Base-by-base conservation (phyloP, 2,329 filamentous ascomycete genomes). In the Endocalyx cinctus region DNA sequence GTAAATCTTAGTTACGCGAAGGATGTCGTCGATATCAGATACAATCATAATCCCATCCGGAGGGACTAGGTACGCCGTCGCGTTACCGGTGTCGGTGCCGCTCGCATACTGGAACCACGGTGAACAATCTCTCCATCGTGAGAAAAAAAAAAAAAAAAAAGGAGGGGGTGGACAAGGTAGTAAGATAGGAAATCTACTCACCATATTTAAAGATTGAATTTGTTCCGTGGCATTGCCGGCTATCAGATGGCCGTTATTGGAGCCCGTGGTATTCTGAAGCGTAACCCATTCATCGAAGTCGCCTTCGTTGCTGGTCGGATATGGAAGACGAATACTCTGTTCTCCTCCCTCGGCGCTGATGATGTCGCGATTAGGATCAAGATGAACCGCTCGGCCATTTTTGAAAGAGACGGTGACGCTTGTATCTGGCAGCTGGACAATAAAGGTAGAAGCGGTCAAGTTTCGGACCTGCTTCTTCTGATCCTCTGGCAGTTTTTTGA, bases 1-100 rank as follows among this genome's bases (percentile, higher is more conserved):
- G 55, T 86, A 89, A 53, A 89, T 89, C 59, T 87, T 85, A 35
- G 84, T 89, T 2, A 88, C 64, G n/a, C 84, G 78, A 1, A 88
- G 71, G 37, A 87, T 87, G 51, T 89, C 85, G 46, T 88, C 84
- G 41, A 89, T 85, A 50, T 89, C 85, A 2, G 79, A 84, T 46
- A 89, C 65, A 39, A 89, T 69, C 1, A 84, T 88, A 15, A 87
- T 60, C 13, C 85, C 85, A 11, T 69, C 65, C 0, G 77, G 65
- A 0, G 85, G 84, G 0, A 89, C 82, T 2, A 89, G 72, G 51
- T 86, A 89, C 0, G 82, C 81, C 1, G 84, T 89, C 5, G 80
- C 74, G 48, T 89, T 89, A 34, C 84, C 84, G 2, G 72, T 74
- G 27, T 70, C 54, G 2, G 76, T 78, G 5, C 79, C 80, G 35